Percentiles rank a stretch among this genome's conserved stretches.
Conservation (phyloP, 1,284 basidiomycete genomes). For the Neolentinus lepideus region DNA sequence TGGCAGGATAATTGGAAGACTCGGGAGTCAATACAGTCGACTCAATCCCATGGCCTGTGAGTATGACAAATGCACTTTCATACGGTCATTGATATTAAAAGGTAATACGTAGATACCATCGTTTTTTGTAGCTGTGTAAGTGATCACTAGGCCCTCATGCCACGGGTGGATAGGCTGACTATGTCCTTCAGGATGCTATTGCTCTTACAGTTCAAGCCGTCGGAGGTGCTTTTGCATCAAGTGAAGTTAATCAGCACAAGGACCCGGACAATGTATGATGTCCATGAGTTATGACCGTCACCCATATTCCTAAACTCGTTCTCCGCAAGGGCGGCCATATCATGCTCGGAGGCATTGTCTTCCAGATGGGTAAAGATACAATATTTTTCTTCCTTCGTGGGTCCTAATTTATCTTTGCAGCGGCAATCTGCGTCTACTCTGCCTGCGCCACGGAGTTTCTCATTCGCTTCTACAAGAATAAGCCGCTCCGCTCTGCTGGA, state of each 20-base stretch:
- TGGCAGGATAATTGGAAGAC: slow-evolving; percentile 29
- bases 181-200: slow-evolving; percentile 23
- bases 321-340: slow-evolving; percentile 30
- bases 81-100: too few relatives aligned
- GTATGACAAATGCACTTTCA: slow-evolving; percentile 5
- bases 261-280: neutral
- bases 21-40: slow-evolving; percentile 36
- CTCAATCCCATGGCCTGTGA: slow-evolving; percentile 22
- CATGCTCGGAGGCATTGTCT: slow-evolving; percentile 43
- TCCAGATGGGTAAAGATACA: slow-evolving; percentile 26
- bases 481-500: slow-evolving; percentile 23
- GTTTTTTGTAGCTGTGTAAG: slow-evolving; percentile 27
- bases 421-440: slow-evolving; percentile 35
- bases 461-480: slow-evolving; percentile 29
- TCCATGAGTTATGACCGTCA: neutral
- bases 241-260: neutral
- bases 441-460: slow-evolving; percentile 38
- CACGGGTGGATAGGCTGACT: neutral
- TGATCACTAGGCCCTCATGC: neutral
- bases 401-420: slow-evolving; percentile 12
- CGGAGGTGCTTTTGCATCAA: slow-evolving; percentile 28
- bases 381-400: neutral
- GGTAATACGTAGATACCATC: slow-evolving; percentile 21
- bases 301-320: too few relatives aligned
- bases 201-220: slow-evolving; percentile 35